A percentile compares a stretch with the other conserved stretches of the same genome.
Evolutionary conservation across 768 basidiomycete species (phyloP).

Genomic region (Suillus fuscotomentosus): DNA sequence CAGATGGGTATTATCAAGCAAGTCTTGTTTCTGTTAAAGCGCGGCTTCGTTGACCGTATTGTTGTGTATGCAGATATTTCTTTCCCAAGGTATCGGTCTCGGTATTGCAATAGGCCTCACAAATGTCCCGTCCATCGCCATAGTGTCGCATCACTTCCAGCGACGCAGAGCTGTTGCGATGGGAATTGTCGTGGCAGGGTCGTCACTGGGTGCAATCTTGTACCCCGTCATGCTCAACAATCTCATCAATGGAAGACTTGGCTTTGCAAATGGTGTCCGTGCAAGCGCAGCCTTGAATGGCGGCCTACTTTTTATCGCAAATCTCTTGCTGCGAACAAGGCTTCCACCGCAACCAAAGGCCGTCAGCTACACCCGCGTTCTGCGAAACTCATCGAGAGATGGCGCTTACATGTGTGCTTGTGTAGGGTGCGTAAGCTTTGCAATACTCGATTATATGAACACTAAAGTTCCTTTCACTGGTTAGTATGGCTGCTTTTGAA

Average conservation of each 20-base stretch:
- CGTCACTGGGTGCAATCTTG: constrained; percentile 26
- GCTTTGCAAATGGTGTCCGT: constrained; percentile 45
- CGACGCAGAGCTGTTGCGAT: constrained; percentile 40
- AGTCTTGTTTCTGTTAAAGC: background rate
- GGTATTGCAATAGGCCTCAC: constrained; percentile 35
- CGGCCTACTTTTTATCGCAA: constrained; percentile 34
- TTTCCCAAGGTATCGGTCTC: constrained; percentile 41
- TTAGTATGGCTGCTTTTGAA: constrained; percentile 21
- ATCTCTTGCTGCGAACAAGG: constrained; percentile 37
- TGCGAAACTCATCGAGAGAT: constrained; percentile 18
- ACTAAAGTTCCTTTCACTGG: background rate
- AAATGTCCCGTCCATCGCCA: constrained; percentile 41
- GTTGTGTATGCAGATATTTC: constrained; percentile 40
- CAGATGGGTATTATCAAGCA: constrained; percentile 37
- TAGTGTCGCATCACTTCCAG: constrained; percentile 47
- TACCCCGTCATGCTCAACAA: constrained; percentile 31
- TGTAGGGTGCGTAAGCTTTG: constrained; percentile 15
- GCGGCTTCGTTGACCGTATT: constrained; percentile 7
- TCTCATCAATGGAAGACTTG: constrained; percentile 13
- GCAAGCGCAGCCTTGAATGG: constrained; percentile 42
- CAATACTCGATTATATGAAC: constrained; percentile 3
- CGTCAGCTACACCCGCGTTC: constrained; percentile 15
- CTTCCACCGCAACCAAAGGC: constrained; percentile 25
- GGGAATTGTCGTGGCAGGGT: constrained; percentile 41
- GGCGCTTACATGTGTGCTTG: constrained; percentile 24